Percentiles rank a stretch among this genome's conserved stretches.
phyloP scores from a whole-genome alignment of 2,329 filamentous ascomycete species.

The Aspergillus carbonarius region DNA sequence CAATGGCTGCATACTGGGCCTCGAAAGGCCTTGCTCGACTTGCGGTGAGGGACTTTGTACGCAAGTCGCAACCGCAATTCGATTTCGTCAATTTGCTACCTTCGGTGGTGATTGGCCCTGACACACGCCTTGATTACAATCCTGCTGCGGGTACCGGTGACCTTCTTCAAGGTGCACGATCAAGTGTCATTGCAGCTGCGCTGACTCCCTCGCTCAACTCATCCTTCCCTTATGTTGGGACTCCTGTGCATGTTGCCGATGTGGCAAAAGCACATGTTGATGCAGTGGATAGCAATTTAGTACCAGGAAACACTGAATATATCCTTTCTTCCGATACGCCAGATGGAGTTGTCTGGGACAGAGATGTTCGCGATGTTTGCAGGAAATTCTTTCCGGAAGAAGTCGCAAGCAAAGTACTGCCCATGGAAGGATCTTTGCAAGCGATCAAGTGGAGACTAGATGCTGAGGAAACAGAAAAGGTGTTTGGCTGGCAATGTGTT shows the following conservation, averaged over 20 bases:
- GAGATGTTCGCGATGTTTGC: not conserved
- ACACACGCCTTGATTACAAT: not conserved
- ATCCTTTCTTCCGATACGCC: not conserved
- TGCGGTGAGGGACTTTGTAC: not conserved
- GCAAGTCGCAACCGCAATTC: not conserved
- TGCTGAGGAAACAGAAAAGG: not conserved
- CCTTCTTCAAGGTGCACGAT: not conserved
- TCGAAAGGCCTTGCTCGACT: not conserved
- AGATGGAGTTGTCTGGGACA: not conserved
- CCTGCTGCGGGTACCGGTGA: not conserved
- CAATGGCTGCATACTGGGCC: slow-evolving; percentile 1
- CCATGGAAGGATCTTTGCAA: not conserved
- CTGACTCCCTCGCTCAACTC: not conserved
- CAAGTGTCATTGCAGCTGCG: not conserved
- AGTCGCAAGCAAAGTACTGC: not conserved
- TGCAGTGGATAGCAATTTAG: not conserved
- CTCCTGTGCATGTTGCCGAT: not conserved
- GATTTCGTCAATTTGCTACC: not conserved
- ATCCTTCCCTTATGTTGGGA: not conserved
- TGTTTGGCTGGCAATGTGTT: not conserved
- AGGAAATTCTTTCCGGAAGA: not conserved
- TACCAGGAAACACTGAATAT: not conserved
- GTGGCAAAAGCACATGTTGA: not conserved
- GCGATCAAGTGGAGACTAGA: not conserved
- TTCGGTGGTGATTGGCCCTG: not conserved